Conservation (phyloP, 78 protist species). For the Dictyostelium discoideum region dicty_2.7 NC_007089.4:102001-102500, state of each 20-base stretch:
- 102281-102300: neutral
- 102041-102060: no score
- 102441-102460: neutral
- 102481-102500: neutral
- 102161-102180: no score
- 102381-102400: neutral
- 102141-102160: neutral
- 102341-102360: neutral
- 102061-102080: no score
- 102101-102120: no score
- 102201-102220: no score
- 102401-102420: neutral
- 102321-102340: slow-evolving; percentile 4
- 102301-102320: slow-evolving; percentile 35
- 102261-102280: neutral
- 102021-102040: neutral
- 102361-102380: neutral
- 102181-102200: no score
- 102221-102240: neutral
- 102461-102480: neutral
- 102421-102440: neutral
- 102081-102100: no score
- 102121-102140: no score
- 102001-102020: no score
- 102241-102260: neutral